Evolutionary conservation across 1,139 yeast genomes (phyloP), one percentile per base, ranked within the genome.

Genomic region (Suhomyces chickasaworum): DNA sequence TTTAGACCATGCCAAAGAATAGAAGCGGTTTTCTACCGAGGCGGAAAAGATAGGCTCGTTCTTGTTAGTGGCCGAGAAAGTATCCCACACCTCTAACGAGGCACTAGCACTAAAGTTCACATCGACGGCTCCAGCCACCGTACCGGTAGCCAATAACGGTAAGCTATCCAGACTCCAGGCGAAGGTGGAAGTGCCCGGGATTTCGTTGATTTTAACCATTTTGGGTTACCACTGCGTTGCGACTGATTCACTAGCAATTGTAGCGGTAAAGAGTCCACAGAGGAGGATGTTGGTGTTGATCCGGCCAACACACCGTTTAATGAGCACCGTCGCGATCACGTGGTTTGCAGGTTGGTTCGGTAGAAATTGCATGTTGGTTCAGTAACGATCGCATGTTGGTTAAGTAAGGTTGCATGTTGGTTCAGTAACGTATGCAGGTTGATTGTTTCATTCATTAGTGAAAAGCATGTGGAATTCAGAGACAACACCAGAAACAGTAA

Each of bases 61-160:
- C 38, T 58, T 58, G 47, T 63, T 57, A 38, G 68, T 48, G 53
- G 75, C 62, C 29, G 82, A 68, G 51, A 89, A 78, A 7, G 87
- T 77, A 55, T 83, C 83, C 89, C 95, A 87, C 51, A 93, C 74
- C 58, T 89, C 95, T 50, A 93, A 71, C 23, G 79, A 70, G 3
- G 97, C 84, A 31, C 84, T 77, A 31, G 95, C 83, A 41, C 91
- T 84, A 67, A 91, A 90, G 61, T 86, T 83, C 42, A 87, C 88
- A 61, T 89, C 97, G 56, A 93, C 86, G 13, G 97, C 95, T 13
- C 98, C 98, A 0, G 98, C 93, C 17, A 89, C 89, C 0, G 97
- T 86, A 36, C 97, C 99, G 1, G 97, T 82, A 22, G 89, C 97
- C 57, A 91, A 68, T 48, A 82, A 68, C 21, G 97, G 96, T 50